Percentiles rank a stretch among this genome's conserved stretches.
Conservation (phyloP, 1,139 yeast species). For the Pichia sp. region DNA sequence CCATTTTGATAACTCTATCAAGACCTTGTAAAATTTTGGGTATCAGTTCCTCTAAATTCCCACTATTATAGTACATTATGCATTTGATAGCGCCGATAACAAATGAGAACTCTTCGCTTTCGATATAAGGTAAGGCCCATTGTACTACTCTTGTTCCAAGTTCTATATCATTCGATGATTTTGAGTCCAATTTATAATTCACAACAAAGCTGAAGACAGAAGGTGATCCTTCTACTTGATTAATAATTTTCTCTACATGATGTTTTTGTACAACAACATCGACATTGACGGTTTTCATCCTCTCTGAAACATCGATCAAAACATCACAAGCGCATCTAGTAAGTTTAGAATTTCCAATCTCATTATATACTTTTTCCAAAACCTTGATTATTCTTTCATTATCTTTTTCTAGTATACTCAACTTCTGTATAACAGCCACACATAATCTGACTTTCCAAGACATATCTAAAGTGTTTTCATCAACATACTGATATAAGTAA, state of each 20-base stretch:
- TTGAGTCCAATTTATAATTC: neutral
- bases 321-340: neutral
- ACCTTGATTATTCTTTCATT: slow-evolving; percentile 1
- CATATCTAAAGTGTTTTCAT: neutral
- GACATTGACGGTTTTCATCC: neutral
- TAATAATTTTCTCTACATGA: neutral
- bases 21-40: neutral
- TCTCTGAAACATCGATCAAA: neutral
- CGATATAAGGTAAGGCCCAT: slow-evolving; percentile 7
- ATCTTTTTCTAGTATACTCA: neutral
- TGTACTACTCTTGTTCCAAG: slow-evolving; percentile 5
- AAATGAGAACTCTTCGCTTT: slow-evolving; percentile 1
- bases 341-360: neutral
- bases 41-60: neutral
- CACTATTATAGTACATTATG: slow-evolving; percentile 1
- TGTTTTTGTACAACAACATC: neutral
- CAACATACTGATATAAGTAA: neutral
- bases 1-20: neutral
- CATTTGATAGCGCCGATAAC: slow-evolving; percentile 10
- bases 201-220: neutral
- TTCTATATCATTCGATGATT: neutral
- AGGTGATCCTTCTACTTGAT: neutral
- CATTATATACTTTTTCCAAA: slow-evolving; percentile 3
- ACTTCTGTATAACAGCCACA: neutral
- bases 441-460: neutral